Evolutionary conservation across 371 early-diverging fungal genomes (phyloP).

Genomic region (Mortierella sp.): DNA sequence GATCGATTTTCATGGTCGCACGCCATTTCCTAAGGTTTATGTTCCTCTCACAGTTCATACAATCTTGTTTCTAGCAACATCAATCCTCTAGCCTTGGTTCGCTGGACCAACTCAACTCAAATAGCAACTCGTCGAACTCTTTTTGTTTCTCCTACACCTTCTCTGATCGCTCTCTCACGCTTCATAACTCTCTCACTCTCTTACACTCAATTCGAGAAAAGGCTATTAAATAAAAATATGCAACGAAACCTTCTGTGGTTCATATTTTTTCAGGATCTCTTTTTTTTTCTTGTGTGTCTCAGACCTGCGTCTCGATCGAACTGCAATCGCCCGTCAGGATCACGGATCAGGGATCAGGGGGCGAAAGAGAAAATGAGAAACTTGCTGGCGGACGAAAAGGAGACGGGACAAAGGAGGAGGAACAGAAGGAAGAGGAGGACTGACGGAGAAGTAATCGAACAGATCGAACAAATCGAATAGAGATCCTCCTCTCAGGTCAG

Average conservation of each 20-base stretch:
- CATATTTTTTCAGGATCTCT: no score
- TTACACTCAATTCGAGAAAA: background rate
- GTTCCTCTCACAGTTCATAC: conserved; percentile 8
- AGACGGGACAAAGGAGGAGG: background rate
- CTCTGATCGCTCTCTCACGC: background rate
- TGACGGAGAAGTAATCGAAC: no score
- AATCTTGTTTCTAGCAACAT: background rate
- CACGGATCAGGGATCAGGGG: background rate
- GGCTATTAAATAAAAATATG: background rate
- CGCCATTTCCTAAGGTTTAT: conserved; percentile 14
- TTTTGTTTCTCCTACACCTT: background rate
- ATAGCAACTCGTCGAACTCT: background rate
- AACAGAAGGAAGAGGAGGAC: background rate
- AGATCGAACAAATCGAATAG: background rate
- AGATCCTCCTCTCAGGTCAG: background rate
- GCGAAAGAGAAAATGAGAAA: background rate
- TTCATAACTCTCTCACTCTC: background rate
- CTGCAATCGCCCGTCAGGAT: background rate
- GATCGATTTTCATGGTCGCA: background rate
- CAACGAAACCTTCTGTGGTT: background rate
- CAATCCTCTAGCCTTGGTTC: background rate
- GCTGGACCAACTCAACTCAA: background rate
- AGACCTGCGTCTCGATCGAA: conserved; percentile 6
- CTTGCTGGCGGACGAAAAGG: no score
- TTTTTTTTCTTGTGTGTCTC: background rate